These are phyloP conservation scores for Penicillium waksmanii DNA, from an alignment of 495 filamentous ascomycete genomes.

Conservation along the genomic window DNA sequence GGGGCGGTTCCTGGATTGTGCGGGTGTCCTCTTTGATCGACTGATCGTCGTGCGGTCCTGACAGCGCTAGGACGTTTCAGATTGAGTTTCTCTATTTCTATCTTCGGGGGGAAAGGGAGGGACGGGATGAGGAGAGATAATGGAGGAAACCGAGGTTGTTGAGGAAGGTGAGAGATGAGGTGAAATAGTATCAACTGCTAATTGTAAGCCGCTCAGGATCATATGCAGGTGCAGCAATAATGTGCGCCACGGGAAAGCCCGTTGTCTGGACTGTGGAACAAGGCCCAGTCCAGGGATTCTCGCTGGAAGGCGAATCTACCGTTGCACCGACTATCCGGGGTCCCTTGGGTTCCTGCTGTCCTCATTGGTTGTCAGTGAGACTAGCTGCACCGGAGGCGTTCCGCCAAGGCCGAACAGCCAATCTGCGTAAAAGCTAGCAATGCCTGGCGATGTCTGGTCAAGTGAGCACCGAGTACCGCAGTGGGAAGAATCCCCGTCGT, in stretches of 20 bases:
- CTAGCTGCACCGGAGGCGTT: slow-evolving; percentile 20
- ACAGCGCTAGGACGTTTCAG: slow-evolving; percentile 14
- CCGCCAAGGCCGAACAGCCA: slow-evolving; percentile 17
- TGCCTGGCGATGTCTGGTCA: background rate
- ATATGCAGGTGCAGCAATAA: slow-evolving; percentile 7
- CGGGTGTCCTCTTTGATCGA: slow-evolving; percentile 1
- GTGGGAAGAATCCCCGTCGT: slow-evolving; percentile 3
- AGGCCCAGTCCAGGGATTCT: background rate
- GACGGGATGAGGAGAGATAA: background rate
- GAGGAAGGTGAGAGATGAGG: background rate
- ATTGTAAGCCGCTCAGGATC: background rate
- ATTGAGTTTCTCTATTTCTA: slow-evolving; percentile 12
- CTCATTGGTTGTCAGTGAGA: slow-evolving; percentile 7
- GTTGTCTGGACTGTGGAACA: background rate
- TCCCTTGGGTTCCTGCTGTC: background rate
- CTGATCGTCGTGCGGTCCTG: slow-evolving; percentile 10
- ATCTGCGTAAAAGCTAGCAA: background rate
- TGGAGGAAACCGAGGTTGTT: slow-evolving; percentile 4
- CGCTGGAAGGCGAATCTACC: slow-evolving; percentile 5
- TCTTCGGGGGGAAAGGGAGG: background rate
- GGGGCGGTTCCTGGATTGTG: slow-evolving; percentile 12
- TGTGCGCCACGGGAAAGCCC: slow-evolving; percentile 1
- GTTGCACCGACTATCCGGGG: slow-evolving; percentile 19
- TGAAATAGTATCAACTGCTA: background rate
- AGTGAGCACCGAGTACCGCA: slow-evolving; percentile 2